Evolutionary conservation across 139 green algal species (phyloP), one percentile per base, ranked within the genome.

Genomic region (Micromonas pusilla): DNA sequence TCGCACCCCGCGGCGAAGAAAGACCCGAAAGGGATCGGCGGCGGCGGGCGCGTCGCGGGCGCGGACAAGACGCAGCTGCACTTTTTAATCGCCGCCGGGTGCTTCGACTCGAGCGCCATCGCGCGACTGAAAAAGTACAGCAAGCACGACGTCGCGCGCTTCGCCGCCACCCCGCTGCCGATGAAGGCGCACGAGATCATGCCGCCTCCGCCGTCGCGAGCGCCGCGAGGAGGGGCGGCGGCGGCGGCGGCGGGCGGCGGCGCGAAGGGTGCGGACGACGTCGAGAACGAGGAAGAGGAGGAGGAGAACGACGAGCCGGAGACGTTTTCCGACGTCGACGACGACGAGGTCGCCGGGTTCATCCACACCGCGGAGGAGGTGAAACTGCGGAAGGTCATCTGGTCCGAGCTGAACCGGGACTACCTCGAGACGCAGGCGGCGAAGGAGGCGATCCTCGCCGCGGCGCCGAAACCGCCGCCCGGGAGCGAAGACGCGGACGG

Each of bases 391-490:
- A 76, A 54, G 45, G 26, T 83, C 26, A 80, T 92, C 57, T 94
- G 89, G 89, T 80, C 72, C 0, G 83, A 90, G 80, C 82, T 94
- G 82, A 90, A 92, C 80, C 67, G 64, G 36, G 85, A 88, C 3
- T 88, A 86, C 65, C 21, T 86, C 3, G 37, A 80, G 31, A 39
- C 31, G 3, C 67, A 79, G 63, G 77, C 80, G 54, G 54, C 74
- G 67, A 63, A 85, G 79, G 64, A 83, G 28, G 53, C 53, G 31
- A 81, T 66, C 66, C 39, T 38, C 37, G 72, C 66, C 26, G 77
- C 77, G 25, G 19, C 54, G n/a, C 19, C 52, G 52, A n/a, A 23
- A 28, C 52, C 2, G 52, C 77, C 31, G 65, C 65, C 31, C 38
- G 67, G 52, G 37, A 30, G 2, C 33, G 20, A 33, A 9, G 36